Evolutionary conservation across 2,329 filamentous ascomycete genomes (phyloP).

Genomic region (Dendrostoma leiphaemia): DNA sequence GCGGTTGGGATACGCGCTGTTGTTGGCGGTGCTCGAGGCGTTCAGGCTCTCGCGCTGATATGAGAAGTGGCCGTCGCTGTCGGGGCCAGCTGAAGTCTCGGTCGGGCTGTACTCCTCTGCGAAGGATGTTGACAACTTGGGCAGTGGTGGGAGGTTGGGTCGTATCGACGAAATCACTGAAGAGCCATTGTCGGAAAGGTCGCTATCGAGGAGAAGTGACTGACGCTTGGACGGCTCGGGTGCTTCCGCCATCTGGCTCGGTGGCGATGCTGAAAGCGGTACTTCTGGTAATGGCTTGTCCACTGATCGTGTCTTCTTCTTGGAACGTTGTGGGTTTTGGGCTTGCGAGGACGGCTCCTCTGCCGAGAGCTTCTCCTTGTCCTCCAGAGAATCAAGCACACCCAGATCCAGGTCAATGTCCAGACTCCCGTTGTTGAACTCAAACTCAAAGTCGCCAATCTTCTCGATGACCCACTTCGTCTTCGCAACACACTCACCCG

Average conservation of each 20-base stretch:
- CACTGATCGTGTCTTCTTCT: conserved; percentile 43
- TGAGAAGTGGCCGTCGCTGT: conserved; percentile 49
- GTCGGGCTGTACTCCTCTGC: conserved; percentile 47
- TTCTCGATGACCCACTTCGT: conserved; percentile 82
- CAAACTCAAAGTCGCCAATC: conserved; percentile 88
- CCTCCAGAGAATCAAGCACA: conserved; percentile 44
- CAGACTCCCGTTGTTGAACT: conserved; percentile 59
- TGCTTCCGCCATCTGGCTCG: conserved; percentile 27
- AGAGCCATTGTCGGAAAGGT: conserved; percentile 41
- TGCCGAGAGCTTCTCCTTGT: conserved; percentile 29
- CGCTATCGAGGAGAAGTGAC: conserved; percentile 39
- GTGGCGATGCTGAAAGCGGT: conserved; percentile 50
- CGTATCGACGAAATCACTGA: conserved; percentile 47
- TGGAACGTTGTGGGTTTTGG: conserved; percentile 28
- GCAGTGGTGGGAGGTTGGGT: conserved; percentile 53
- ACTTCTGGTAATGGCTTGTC: conserved; percentile 70
- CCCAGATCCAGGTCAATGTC: conserved; percentile 56
- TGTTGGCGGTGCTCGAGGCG: conserved; percentile 74
- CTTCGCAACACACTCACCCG: conserved; percentile 87
- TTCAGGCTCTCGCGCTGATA: conserved; percentile 68
- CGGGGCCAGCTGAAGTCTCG: conserved; percentile 42
- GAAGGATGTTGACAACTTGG: conserved; percentile 53
- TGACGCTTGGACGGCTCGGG: conserved; percentile 38
- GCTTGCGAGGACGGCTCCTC: conserved; percentile 21
- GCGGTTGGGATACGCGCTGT: conserved; percentile 74